Evolutionary conservation across 352 stramenopile species (phyloP).

Genomic region (Phytophthora colocasiae): DNA sequence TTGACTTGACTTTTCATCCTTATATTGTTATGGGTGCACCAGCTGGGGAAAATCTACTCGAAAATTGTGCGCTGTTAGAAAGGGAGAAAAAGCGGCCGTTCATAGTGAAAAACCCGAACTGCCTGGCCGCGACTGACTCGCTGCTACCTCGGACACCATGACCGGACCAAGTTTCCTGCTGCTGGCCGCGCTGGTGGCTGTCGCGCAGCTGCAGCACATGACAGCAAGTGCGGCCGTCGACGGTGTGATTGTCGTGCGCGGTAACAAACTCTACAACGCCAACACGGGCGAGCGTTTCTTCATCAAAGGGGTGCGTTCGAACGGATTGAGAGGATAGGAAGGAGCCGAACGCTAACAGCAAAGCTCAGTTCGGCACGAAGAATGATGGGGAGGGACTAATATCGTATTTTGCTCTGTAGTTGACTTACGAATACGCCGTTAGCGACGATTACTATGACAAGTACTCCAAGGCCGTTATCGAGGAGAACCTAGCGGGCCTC

Average conservation of each 20-base stretch:
- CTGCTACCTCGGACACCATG: constrained; percentile 7
- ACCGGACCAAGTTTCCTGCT: constrained; percentile 32
- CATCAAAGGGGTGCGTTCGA: constrained; percentile 80
- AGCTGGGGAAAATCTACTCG: constrained; percentile 11
- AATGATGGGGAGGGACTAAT: constrained; percentile 7
- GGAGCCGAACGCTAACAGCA: constrained; percentile 26
- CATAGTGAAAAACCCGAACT: constrained; percentile 21
- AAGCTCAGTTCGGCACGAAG: constrained; percentile 14
- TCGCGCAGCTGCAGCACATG: constrained; percentile 24
- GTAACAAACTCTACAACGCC: constrained; percentile 90
- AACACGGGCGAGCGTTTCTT: constrained; percentile 87
- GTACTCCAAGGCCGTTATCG: constrained; percentile 81
- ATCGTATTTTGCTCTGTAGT: constrained; percentile 32
- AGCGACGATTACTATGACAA: constrained; percentile 88
- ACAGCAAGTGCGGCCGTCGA: constrained; percentile 33
- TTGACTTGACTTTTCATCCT: background rate
- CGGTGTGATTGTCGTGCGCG: constrained; percentile 77
- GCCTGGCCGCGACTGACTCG: constrained; percentile 20
- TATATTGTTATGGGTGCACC: constrained; percentile 29
- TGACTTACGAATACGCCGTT: constrained; percentile 91
- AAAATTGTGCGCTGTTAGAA: constrained; percentile 22
- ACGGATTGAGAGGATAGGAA: constrained; percentile 23
- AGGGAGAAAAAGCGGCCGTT: constrained; percentile 10
- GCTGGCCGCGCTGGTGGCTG: constrained; percentile 29
- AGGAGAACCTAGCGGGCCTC: constrained; percentile 69